Conservation (phyloP, 2,329 filamentous ascomycete genomes). For the Fusarium sulawesiense region DNA sequence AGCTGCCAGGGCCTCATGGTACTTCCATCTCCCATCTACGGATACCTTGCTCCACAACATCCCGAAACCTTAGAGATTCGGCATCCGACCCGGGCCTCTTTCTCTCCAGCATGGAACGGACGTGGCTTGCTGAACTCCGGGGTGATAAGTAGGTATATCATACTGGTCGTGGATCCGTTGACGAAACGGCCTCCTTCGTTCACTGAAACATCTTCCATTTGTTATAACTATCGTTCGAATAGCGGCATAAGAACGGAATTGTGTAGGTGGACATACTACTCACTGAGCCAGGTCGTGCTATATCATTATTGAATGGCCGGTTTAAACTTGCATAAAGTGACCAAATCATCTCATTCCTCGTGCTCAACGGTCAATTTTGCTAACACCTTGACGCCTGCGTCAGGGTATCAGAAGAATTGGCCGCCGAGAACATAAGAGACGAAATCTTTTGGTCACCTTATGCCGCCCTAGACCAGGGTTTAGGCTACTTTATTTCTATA, state of each 20-base stretch:
- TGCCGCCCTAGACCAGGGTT: no score
- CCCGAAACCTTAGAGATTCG: slow-evolving; percentile 11
- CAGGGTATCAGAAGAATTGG: no score
- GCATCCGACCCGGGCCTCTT: background rate
- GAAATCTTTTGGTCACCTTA: no score
- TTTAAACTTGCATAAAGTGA: background rate
- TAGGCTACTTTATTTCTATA: no score
- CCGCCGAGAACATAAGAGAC: no score
- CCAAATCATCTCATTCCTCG: background rate
- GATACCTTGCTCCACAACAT: background rate
- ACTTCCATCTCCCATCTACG: background rate
- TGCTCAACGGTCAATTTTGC: background rate
- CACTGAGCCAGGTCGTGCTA: background rate
- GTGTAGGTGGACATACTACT: background rate
- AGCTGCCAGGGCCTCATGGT: background rate
- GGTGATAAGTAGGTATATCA: background rate
- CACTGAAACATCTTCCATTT: background rate
- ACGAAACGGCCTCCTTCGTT: background rate
- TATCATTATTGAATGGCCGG: background rate
- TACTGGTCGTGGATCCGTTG: background rate
- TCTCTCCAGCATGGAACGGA: slow-evolving; percentile 23
- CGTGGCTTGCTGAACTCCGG: slow-evolving; percentile 12
- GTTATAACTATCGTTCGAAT: background rate
- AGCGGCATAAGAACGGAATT: background rate
- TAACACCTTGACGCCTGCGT: background rate